Evolutionary conservation across 768 basidiomycete genomes (phyloP), one percentile per base, ranked within the genome.

Genomic region (Tylopilus vinaceipallidus): DNA sequence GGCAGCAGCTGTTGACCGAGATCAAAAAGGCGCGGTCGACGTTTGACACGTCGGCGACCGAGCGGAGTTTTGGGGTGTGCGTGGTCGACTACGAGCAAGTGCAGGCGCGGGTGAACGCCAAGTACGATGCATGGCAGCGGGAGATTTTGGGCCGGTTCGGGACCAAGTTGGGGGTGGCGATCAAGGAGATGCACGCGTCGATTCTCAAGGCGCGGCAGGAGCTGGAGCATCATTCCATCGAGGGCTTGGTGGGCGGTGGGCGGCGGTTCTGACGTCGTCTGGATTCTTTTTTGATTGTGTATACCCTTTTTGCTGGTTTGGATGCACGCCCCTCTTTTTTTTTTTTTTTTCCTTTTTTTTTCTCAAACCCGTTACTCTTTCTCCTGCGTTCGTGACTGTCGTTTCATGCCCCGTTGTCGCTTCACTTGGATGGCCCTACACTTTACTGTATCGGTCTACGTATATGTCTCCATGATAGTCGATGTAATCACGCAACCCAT

Each of bases 81-180:
- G 82, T 95, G 37, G 87, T 99, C 60, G 91, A 98, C 70, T 99
- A 98, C 69, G 95, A 98, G 68, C 95, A 95, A 68, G 97, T 98
- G 23, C 97, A 99, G 71, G 82, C 91, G 38, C 81, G 95, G 57
- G 97, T 99, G 62, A 98, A 98, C 68, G 92, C 95, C 52, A 98
- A 98, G 74, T 99, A 99, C 67, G 97, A 98, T 65, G 76, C 91
- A 17, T 98, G 97, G 95, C 95, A 98, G 75, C 78, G 88, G 53
- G 97, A 99, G 59, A 92, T 99, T 52, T 74, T 98, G 57, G 86
- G 83, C 54, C 78, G 93, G 40, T 98, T 98, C 63, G 95, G 97
- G 4, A 80, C 82, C 52, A 98, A 97, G 75, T 78, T 99, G 49
- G 92, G 93, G 4, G 87, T 86, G 52, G 86, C 86, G 46, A 98